These are phyloP conservation scores for Paradendryphiella salina DNA, from an alignment of 2,329 filamentous ascomycete genomes.

Conservation along the genomic window DNA sequence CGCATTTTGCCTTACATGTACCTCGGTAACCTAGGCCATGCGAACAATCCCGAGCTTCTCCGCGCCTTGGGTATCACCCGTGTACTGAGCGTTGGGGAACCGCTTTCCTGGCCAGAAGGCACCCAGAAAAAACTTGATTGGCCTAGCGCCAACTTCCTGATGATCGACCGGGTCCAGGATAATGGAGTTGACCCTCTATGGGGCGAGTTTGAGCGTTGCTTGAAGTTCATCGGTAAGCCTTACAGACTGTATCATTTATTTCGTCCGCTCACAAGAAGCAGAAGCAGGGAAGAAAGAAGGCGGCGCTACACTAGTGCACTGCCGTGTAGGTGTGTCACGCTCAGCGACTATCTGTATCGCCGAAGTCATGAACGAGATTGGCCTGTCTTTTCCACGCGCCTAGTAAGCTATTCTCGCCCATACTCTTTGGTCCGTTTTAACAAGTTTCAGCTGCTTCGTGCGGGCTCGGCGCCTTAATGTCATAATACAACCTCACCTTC, in stretches of 20 bases:
- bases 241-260: neutral
- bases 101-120: slow-evolving; percentile 75
- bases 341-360: slow-evolving; percentile 98
- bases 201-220: slow-evolving; percentile 79
- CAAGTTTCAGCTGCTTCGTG: slow-evolving; percentile 72
- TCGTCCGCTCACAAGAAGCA: slow-evolving; percentile 47
- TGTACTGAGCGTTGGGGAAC: slow-evolving; percentile 90
- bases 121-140: slow-evolving; percentile 64
- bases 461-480: slow-evolving; percentile 90
- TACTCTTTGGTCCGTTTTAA: slow-evolving; percentile 12
- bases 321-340: slow-evolving; percentile 90
- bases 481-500: slow-evolving; percentile 94
- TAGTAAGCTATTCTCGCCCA: slow-evolving; percentile 60
- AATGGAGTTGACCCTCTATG: slow-evolving; percentile 94
- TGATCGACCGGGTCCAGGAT: slow-evolving; percentile 86
- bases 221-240: slow-evolving; percentile 86
- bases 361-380: slow-evolving; percentile 87
- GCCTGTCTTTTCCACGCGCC: slow-evolving; percentile 83
- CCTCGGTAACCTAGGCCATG: slow-evolving; percentile 87
- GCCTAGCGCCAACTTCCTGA: slow-evolving; percentile 76
- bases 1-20: slow-evolving; percentile 93
- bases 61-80: slow-evolving; percentile 79
- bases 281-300: slow-evolving; percentile 76
- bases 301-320: slow-evolving; percentile 90
- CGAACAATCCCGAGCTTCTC: slow-evolving; percentile 87